Percentiles rank a stretch among this genome's conserved stretches.
Conservation (phyloP, 129 eudicot species). For the Gnaphalium uliginosum region DNA sequence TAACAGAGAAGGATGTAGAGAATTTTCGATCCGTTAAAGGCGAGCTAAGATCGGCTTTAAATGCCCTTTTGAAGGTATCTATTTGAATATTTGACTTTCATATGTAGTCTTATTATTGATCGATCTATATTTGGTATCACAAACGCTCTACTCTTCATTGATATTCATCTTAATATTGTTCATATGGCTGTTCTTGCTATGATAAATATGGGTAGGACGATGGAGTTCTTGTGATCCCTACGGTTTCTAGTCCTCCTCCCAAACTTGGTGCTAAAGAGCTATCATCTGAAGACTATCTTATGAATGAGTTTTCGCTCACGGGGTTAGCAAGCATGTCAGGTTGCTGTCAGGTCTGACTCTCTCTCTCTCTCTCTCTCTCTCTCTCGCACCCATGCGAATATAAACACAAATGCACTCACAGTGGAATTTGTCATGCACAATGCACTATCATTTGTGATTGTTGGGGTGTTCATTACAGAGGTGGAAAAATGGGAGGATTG, state of each 20-base stretch:
- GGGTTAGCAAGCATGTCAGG: constrained; percentile 91
- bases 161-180: not conserved
- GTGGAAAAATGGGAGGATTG: constrained; percentile 2
- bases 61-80: constrained; percentile 73
- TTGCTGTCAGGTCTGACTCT: constrained; percentile 79
- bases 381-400: not conserved
- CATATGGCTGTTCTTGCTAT: constrained; percentile 15
- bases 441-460: not conserved
- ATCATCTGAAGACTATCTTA: constrained; percentile 57
- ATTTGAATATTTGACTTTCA: constrained; percentile 4
- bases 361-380: constrained; percentile 30
- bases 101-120: not conserved
- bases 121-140: not conserved
- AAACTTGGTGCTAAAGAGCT: constrained; percentile 77
- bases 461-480: constrained; percentile 4
- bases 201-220: constrained; percentile 57
- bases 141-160: not conserved
- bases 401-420: not conserved
- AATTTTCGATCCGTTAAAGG: constrained; percentile 50
- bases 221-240: constrained; percentile 85
- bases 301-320: constrained; percentile 45
- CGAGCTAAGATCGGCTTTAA: constrained; percentile 70
- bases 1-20: constrained; percentile 55
- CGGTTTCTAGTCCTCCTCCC: constrained; percentile 63
- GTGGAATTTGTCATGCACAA: no score